These are phyloP conservation scores for Entamoeba nuttalli DNA, from an alignment of 208 protist species.

Conservation along the genomic window DNA sequence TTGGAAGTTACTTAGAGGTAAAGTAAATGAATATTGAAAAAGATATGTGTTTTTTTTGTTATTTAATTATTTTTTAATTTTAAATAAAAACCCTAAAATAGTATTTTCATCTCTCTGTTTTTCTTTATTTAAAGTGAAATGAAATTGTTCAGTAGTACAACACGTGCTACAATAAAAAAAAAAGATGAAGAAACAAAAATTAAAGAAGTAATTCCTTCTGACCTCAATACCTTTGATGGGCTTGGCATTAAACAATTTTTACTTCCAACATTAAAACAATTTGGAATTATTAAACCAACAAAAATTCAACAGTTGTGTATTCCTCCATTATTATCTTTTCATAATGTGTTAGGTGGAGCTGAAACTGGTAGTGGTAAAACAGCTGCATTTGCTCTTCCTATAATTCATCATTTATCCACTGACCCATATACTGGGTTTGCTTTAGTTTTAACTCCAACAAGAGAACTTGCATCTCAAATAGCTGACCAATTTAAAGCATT, in stretches of 20 bases:
- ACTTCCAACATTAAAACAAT: background rate
- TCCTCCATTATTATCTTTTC: background rate
- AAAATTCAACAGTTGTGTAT: background rate
- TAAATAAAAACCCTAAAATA: no score
- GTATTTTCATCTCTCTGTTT: no score
- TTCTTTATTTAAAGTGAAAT: background rate
- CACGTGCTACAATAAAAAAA: background rate
- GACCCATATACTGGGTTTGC: background rate
- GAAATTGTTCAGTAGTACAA: background rate
- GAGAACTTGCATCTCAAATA: slow-evolving; percentile 29
- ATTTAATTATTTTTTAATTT: no score
- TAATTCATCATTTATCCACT: slow-evolving; percentile 70
- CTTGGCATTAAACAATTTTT: background rate
- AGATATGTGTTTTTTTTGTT: no score
- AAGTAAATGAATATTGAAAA: no score
- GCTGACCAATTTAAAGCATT: background rate
- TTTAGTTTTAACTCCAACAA: slow-evolving; percentile 20
- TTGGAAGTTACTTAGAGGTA: no score
- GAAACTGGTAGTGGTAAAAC: slow-evolving; percentile 97
- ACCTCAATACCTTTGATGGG: background rate
- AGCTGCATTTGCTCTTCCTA: slow-evolving; percentile 85
- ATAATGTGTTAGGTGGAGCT: slow-evolving; percentile 81
- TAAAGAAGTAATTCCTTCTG: background rate
- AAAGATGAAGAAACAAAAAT: background rate
- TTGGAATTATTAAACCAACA: background rate